A percentile compares a stretch with the other conserved stretches of the same genome.
Conservation (phyloP, 768 basidiomycete genomes). For the Peribolospora baueri region DNA sequence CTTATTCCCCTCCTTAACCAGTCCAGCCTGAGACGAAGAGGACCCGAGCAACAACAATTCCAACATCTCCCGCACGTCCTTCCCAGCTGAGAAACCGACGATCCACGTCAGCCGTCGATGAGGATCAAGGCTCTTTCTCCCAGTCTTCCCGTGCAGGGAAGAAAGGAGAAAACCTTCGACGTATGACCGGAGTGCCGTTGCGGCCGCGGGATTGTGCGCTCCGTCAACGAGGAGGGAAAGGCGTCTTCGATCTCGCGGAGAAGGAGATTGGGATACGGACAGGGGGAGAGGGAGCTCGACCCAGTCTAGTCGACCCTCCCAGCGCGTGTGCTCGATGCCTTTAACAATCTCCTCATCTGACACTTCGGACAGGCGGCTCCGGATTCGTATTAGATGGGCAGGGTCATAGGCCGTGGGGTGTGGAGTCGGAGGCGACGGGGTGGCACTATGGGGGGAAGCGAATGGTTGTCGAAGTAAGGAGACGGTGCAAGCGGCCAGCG, state of each 20-base stretch:
- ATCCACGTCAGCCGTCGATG: conserved; percentile 2
- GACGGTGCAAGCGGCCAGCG: neutral
- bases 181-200: conserved; percentile 41
- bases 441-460: too few species aligned
- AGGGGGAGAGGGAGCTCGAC: conserved; percentile 3
- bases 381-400: conserved; percentile 36
- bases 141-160: neutral
- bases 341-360: conserved; percentile 27
- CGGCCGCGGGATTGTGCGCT: conserved; percentile 71
- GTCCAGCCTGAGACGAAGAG: too few species aligned
- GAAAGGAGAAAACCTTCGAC: conserved; percentile 25
- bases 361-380: conserved; percentile 18
- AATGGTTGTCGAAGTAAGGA: conserved; percentile 17
- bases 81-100: neutral
- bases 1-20: too few species aligned
- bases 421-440: conserved; percentile 15
- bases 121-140: conserved; percentile 40
- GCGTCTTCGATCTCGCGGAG: conserved; percentile 9
- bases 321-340: conserved; percentile 38
- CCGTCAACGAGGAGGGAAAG: conserved; percentile 55
- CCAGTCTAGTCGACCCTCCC: conserved; percentile 68
- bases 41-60: neutral
- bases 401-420: conserved; percentile 66
- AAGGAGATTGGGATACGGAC: conserved; percentile 15
- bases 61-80: neutral